Conservation (phyloP, 2,329 filamentous ascomycete species). For the Aspergillus clavatus region DNA sequence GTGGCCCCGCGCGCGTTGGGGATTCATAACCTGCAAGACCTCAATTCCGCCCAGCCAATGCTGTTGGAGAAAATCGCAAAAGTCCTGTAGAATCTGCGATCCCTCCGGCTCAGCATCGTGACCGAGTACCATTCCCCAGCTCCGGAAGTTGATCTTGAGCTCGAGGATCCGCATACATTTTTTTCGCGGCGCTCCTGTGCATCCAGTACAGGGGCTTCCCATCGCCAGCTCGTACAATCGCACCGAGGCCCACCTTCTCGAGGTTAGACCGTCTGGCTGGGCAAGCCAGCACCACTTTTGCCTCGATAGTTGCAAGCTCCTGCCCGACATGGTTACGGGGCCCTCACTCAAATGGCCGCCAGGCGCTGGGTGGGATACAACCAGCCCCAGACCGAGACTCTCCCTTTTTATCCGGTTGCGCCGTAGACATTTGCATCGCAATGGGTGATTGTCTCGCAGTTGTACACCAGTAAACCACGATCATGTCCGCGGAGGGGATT, state of each 20-base stretch:
- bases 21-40: not conserved
- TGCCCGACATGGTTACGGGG: constrained; percentile 48
- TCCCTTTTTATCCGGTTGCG: constrained; percentile 8
- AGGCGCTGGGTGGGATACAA: constrained; percentile 38
- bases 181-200: not conserved
- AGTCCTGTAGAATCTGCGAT: not conserved
- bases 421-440: constrained; percentile 16
- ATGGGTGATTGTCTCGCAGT: constrained; percentile 14
- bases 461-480: constrained; percentile 11
- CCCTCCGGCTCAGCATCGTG: not conserved
- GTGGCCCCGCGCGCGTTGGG: not conserved
- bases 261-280: constrained; percentile 14
- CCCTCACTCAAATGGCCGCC: constrained; percentile 48
- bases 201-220: no score
- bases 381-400: constrained; percentile 32
- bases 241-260: constrained; percentile 15
- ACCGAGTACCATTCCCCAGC: not conserved
- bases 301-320: constrained; percentile 46
- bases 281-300: constrained; percentile 14
- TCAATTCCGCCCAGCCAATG: not conserved
- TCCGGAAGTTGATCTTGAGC: not conserved
- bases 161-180: not conserved
- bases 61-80: not conserved
- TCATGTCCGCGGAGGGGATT: constrained; percentile 37
- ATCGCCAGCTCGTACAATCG: not conserved